Conservation (phyloP, 306 rosid genomes). For the Phaseolus lunatus region DNA sequence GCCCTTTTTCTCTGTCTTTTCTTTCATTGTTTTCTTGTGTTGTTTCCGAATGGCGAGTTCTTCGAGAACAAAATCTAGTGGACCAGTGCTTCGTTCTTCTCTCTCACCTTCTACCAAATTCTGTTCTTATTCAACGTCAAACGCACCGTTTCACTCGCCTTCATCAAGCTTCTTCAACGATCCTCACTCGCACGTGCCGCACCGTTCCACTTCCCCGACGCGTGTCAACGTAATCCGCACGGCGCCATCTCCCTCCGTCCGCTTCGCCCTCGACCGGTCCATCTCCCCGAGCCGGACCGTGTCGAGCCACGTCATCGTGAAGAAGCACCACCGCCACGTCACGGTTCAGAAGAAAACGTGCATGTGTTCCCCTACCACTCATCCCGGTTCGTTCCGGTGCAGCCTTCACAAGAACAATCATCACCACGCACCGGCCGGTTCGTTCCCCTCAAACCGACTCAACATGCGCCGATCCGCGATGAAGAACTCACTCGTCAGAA, state of each 20-base stretch:
- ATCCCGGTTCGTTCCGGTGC: constrained; percentile 93
- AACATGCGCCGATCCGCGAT: constrained; percentile 94
- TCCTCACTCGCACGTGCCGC: constrained; percentile 42
- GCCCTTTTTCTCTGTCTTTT: not conserved
- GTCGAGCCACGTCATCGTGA: constrained; percentile 55
- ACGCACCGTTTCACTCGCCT: constrained; percentile 47
- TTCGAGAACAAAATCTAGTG: constrained; percentile 66
- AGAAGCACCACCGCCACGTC: constrained; percentile 49
- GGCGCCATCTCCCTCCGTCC: constrained; percentile 54
- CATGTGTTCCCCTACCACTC: constrained; percentile 88
- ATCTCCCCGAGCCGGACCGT: constrained; percentile 74
- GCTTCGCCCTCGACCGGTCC: constrained; percentile 79
- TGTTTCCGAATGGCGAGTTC: constrained; percentile 57
- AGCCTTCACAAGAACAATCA: constrained; percentile 70
- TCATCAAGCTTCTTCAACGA: constrained; percentile 53
- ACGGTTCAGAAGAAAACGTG: constrained; percentile 68
- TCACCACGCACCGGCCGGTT: constrained; percentile 21
- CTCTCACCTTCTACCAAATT: constrained; percentile 61
- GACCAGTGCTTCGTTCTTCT: constrained; percentile 18
- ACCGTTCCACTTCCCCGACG: constrained; percentile 76
- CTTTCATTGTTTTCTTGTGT: not conserved
- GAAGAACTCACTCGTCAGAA: constrained; percentile 87
- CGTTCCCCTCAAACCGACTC: constrained; percentile 64
- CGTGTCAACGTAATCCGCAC: constrained; percentile 67
- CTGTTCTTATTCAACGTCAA: constrained; percentile 55